Evolutionary conservation across 257 asterid genomes (phyloP), one percentile per base, ranked within the genome.

Genomic region (Fraxinus quadrangulata): DNA sequence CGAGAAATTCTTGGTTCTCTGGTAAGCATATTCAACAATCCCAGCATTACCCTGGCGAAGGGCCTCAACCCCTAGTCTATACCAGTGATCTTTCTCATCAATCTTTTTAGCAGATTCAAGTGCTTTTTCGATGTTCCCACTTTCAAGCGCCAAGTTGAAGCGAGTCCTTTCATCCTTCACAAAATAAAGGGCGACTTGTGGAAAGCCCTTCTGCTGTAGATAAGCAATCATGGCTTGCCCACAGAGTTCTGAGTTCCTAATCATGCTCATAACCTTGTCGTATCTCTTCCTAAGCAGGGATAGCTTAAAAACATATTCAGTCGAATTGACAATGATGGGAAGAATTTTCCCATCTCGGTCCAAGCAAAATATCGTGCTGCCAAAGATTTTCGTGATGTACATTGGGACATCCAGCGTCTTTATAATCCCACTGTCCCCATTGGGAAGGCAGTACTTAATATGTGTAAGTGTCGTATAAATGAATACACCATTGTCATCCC

Each of bases 221-320:
- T 96, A 96, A 10, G 99, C 97, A 80, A 96, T 93, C 98, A 96
- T 94, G 80, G 99, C 98, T 84, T 95, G 98, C 68, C 99, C 99
- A 84, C 98, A 93, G 30, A 96, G 92, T 84, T 93, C 97, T 10
- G 99, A 93, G 76, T 92, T 94, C 83, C 87, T 87, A 69, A 96
- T 96, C 97, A 96, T 96, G 87, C 86, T 90, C 99, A 96, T 92
- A 72, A 96, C 99, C 80, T 96, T 96, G 79, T 96, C 98, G 71
- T 83, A 92, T 79, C 90, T 90, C 89, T 93, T 93, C 89, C 89
- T 88, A 71, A 89, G 75, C 75, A 96, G 72, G 51, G 93, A 88
- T 69, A 96, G 87, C 85, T 96, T 96, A 78, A 96, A 96, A 30
- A 93, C 77, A 76, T 93, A 96, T 77, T 96, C 98, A 0, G 98